Percentiles rank a stretch among this genome's conserved stretches.
phyloP scores from a whole-genome alignment of 1,139 yeast genomes.

The Hanseniaspora sp. region DNA sequence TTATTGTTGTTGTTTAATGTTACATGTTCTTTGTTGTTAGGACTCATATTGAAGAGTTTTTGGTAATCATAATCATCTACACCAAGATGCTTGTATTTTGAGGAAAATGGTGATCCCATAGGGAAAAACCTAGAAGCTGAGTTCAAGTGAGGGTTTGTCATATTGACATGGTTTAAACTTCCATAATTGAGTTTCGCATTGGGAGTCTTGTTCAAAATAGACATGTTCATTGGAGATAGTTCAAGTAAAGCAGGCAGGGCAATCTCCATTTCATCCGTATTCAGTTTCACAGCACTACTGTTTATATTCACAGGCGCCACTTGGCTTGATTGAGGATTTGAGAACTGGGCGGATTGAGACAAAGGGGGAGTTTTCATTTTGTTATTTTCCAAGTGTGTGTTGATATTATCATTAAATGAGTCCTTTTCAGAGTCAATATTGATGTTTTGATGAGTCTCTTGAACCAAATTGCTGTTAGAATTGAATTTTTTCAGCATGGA shows the following conservation, averaged over 20 bases:
- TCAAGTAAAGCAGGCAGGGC: conserved; percentile 11
- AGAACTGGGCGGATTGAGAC: conserved; percentile 1
- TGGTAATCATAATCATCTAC: conserved; percentile 15
- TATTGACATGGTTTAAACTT: not conserved
- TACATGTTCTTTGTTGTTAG: conserved; percentile 15
- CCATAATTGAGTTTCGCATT: conserved; percentile 6
- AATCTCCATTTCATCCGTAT: conserved; percentile 13
- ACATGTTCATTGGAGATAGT: conserved; percentile 13
- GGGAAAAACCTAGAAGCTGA: conserved; percentile 8
- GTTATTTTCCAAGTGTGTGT: not conserved
- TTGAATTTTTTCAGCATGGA: conserved; percentile 6
- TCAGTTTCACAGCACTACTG: conserved; percentile 1
- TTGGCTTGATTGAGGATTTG: not conserved
- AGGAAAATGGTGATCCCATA: conserved; percentile 12
- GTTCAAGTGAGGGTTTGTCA: not conserved
- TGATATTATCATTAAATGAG: not conserved
- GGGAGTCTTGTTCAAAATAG: conserved; percentile 10
- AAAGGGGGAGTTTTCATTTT: conserved; percentile 11
- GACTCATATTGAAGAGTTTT: conserved; percentile 12
- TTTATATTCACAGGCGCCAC: not conserved
- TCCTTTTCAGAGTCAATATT: not conserved
- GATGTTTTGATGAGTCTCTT: not conserved
- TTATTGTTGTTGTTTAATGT: conserved; percentile 8
- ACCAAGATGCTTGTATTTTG: not conserved
- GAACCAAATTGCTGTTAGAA: not conserved